Evolutionary conservation across 306 rosid species (phyloP), one percentile per base, ranked within the genome.

Genomic region (Comarum palustre): DNA sequence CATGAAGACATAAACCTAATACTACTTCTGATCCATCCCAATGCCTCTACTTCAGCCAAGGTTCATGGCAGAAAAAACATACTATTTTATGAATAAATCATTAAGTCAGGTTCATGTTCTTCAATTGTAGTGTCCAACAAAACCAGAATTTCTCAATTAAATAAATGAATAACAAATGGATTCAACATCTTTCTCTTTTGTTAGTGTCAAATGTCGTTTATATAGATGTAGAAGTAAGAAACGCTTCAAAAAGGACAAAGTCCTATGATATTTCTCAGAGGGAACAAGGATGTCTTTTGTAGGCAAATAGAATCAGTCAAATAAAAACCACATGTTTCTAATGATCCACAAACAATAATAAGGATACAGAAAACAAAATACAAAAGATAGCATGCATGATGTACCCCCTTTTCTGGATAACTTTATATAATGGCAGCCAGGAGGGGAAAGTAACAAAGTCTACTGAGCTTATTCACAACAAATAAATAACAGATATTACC

Each of bases 401-500:
- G 36, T 17, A 25, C 29, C 19, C 36, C 3, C 15, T 25, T 32
- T 25, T 25, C 63, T 38, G 1, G 63, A 58, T 58, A 25, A 25
- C 36, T 25, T 13, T 31, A 15, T 17, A 31, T 59, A 47, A 42
- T 57, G 55, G 27, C 25, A 72, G 12, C 22, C 42, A 32, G 2
- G 22, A 22, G 20, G 14, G 25, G 15, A 72, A 62, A 46, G 1
- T 27, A 69, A 42, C 2, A 31, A 36, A 71, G 1, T 15, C 29
- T 27, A 29, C 17, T 69, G 36, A 31, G 48, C 13, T 69, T 48
- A 14, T 24, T 31, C 31, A 20, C 14, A 9, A 47, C 7, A 10
- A 69, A 32, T n/a, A 11, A 59, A 34, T 4, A 76, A 60, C 25
- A 38, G 50, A 25, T 72, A 41, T 84, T 89, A 94, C 98, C 98